Evolutionary conservation across 108 stramenopile genomes (phyloP).

Genomic region (Cyclotella atomus): DNA sequence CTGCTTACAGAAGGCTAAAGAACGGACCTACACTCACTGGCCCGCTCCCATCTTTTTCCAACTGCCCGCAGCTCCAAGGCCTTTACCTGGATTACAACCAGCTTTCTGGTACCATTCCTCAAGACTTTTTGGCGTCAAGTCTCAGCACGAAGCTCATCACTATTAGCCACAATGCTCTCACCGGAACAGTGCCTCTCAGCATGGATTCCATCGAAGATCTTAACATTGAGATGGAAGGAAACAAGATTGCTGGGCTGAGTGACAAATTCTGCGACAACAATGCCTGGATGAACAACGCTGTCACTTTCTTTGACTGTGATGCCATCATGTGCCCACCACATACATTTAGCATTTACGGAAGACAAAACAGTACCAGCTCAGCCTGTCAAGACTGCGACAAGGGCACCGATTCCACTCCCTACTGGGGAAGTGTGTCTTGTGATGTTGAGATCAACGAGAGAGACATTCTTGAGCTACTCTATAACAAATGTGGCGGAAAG

Average conservation of each 20-base stretch:
- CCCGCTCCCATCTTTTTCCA: conserved; percentile 60
- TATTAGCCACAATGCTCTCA: conserved; percentile 52
- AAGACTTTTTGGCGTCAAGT: conserved; percentile 45
- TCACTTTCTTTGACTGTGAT: conserved; percentile 62
- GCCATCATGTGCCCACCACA: conserved; percentile 78
- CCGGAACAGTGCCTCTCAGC: conserved; percentile 54
- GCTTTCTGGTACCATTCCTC: conserved; percentile 42
- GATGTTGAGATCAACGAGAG: conserved; percentile 52
- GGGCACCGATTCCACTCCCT: conserved; percentile 48
- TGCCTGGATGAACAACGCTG: conserved; percentile 69
- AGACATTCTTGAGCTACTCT: conserved; percentile 67
- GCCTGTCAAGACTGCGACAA: conserved; percentile 62
- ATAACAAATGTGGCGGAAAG: conserved; percentile 60
- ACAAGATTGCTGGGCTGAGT: conserved; percentile 63
- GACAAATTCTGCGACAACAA: conserved; percentile 60
- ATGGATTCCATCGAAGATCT: conserved; percentile 56
- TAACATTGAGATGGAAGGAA: conserved; percentile 75
- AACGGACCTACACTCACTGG: conserved; percentile 61
- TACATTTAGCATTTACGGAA: conserved; percentile 61
- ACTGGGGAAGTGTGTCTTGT: conserved; percentile 69
- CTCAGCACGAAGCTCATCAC: conserved; percentile 46
- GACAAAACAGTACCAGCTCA: conserved; percentile 53
- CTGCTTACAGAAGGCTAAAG: conserved; percentile 36
- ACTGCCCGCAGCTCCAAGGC: conserved; percentile 55
- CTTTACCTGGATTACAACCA: conserved; percentile 72